phyloP scores from a whole-genome alignment of 352 stramenopile species.

The Phytophthora ohioensis region DNA sequence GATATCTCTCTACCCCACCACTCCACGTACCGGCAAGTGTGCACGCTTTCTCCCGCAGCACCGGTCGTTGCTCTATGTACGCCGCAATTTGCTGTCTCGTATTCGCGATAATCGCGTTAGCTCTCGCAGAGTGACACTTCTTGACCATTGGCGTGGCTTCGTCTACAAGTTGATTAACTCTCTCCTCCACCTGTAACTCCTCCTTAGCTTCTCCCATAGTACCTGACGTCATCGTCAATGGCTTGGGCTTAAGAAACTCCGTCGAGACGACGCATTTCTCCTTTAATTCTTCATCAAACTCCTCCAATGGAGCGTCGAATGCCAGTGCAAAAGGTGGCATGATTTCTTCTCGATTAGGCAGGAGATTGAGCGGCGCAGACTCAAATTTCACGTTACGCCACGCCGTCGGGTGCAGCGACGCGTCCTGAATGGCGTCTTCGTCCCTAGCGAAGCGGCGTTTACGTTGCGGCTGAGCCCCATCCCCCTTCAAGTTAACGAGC shows the following conservation, averaged over 20 bases:
- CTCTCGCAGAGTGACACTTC: slow-evolving; percentile 37
- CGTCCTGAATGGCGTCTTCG: slow-evolving; percentile 53
- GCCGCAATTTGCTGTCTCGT: slow-evolving; percentile 50
- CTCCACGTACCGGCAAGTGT: slow-evolving; percentile 22
- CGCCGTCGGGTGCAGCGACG: slow-evolving; percentile 65
- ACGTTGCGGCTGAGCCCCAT: background rate
- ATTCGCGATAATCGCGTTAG: slow-evolving; percentile 47
- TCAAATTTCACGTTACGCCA: slow-evolving; percentile 63
- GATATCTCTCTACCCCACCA: background rate
- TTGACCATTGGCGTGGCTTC: slow-evolving; percentile 52
- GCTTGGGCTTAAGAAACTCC: slow-evolving; percentile 25
- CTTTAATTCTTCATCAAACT: slow-evolving; percentile 47
- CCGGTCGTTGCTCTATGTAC: slow-evolving; percentile 44
- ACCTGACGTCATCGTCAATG: slow-evolving; percentile 37
- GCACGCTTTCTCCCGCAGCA: slow-evolving; percentile 38
- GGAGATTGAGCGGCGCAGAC: slow-evolving; percentile 48
- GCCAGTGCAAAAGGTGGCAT: slow-evolving; percentile 42
- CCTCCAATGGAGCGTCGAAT: slow-evolving; percentile 52
- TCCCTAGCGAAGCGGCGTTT: slow-evolving; percentile 41
- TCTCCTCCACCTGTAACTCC: slow-evolving; percentile 39
- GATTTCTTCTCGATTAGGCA: slow-evolving; percentile 39
- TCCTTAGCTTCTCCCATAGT: slow-evolving; percentile 34
- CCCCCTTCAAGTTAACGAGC: slow-evolving; percentile 36
- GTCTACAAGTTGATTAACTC: slow-evolving; percentile 47
- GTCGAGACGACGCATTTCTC: slow-evolving; percentile 40